phyloP scores from a whole-genome alignment of 2,329 filamentous ascomycete species.

The Botryotinia convoluta region DNA sequence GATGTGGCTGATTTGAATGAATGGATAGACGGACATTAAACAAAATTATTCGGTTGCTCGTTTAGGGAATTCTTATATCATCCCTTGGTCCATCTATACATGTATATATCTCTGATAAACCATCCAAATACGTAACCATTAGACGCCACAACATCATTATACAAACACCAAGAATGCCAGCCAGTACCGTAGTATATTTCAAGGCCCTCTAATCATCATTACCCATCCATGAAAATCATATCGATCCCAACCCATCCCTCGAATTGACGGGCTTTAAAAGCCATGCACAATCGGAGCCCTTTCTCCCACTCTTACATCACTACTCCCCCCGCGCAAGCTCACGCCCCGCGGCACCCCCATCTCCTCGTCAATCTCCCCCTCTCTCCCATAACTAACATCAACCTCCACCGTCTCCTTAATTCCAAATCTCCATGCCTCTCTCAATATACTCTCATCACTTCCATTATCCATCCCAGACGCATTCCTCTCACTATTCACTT shows the following conservation, averaged over 20 bases:
- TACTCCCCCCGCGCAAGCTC: neutral
- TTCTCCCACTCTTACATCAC: neutral
- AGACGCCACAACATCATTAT: neutral
- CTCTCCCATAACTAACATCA: neutral
- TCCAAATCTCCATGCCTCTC: slow-evolving; percentile 6
- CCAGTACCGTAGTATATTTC: neutral
- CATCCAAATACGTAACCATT: neutral
- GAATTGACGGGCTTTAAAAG: neutral
- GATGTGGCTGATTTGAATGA: neutral
- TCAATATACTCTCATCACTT: slow-evolving; percentile 15
- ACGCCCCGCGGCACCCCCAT: neutral
- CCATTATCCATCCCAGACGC: slow-evolving; percentile 5
- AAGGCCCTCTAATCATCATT: neutral
- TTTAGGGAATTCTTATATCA: neutral
- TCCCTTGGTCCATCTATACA: neutral
- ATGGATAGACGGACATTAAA: neutral
- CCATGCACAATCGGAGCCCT: neutral
- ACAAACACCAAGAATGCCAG: neutral
- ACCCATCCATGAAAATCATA: neutral
- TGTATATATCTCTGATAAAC: neutral
- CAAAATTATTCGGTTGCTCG: neutral
- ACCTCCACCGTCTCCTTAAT: slow-evolving; percentile 13
- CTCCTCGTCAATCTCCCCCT: neutral
- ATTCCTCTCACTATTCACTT: neutral
- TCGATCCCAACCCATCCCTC: neutral